phyloP scores from a whole-genome alignment of 2,329 filamentous ascomycete genomes.

The Ascomycota sp. region DNA sequence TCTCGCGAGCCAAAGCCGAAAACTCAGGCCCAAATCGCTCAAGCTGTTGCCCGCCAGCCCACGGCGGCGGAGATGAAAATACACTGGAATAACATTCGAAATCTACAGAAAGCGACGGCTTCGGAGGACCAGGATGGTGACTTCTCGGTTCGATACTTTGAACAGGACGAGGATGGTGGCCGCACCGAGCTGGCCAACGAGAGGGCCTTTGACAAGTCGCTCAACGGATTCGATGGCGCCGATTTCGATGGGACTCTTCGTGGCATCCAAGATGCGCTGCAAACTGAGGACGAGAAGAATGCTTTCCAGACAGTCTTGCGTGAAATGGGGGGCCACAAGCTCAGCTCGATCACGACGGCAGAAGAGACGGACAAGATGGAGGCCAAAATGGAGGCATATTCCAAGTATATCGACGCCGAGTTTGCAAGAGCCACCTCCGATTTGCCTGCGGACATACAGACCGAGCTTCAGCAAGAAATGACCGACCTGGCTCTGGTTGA shows the following conservation, averaged over 20 bases:
- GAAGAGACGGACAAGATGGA: conserved; percentile 15
- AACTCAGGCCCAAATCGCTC: conserved; percentile 3
- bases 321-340: conserved; percentile 12
- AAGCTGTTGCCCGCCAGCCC: conserved; percentile 7
- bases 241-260: conserved; percentile 16
- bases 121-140: conserved; percentile 4
- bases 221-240: conserved; percentile 15
- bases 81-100: conserved; percentile 10
- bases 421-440: conserved; percentile 12
- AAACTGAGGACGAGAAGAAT: conserved; percentile 12
- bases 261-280: conserved; percentile 17
- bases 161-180: conserved; percentile 19
- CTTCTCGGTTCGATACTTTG: conserved; percentile 24
- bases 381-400: conserved; percentile 14
- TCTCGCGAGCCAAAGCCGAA: conserved; percentile 5
- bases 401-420: conserved; percentile 13
- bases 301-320: conserved; percentile 16
- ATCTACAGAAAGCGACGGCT: conserved; percentile 5
- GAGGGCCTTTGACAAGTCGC: conserved; percentile 19
- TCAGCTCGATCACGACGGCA: conserved; percentile 11
- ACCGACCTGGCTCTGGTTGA: conserved; percentile 6
- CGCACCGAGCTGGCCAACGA: conserved; percentile 17
- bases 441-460: conserved; percentile 12
- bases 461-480: conserved; percentile 12
- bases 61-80: conserved; percentile 8